phyloP scores from a whole-genome alignment of 768 basidiomycete species.

The Hericium coralloides region DNA sequence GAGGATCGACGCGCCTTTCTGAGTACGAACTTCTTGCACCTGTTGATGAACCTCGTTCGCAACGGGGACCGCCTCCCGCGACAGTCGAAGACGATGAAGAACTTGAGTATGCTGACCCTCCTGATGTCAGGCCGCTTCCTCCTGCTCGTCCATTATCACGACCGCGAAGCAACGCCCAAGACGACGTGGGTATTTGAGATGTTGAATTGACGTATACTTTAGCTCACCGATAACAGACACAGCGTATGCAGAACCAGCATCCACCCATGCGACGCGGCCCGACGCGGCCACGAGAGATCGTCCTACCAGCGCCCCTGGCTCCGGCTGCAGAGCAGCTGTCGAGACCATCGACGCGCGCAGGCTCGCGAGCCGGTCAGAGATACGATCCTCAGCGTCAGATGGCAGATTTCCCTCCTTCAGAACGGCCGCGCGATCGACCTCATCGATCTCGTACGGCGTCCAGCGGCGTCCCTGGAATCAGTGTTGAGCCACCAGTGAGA shows the following conservation, averaged over 20 bases:
- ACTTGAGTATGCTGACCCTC: constrained; percentile 7
- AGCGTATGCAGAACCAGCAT: neutral
- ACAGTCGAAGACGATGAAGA: constrained; percentile 6
- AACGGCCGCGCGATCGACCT: constrained; percentile 2
- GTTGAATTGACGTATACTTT: too few relatives aligned
- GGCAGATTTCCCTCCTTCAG: constrained; percentile 1
- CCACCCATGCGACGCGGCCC: neutral
- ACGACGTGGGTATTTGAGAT: too few relatives aligned
- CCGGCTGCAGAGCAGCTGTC: constrained; percentile 4
- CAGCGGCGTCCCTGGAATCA: constrained; percentile 12
- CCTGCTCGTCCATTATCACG: neutral
- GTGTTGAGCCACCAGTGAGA: constrained; percentile 11
- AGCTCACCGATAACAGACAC: neutral
- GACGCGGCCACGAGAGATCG: constrained; percentile 5
- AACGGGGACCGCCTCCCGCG: neutral
- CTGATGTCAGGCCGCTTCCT: neutral
- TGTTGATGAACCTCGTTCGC: neutral
- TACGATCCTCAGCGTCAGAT: neutral
- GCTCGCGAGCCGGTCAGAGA: neutral
- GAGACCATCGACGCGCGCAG: neutral
- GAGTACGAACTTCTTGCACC: constrained; percentile 14
- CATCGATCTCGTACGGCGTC: constrained; percentile 12
- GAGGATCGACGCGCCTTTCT: constrained; percentile 11
- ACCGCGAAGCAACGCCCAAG: neutral
- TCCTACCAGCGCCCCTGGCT: constrained; percentile 8